Conservation (phyloP, 495 filamentous ascomycete genomes). For the Ascodesmis nigricans region DNA sequence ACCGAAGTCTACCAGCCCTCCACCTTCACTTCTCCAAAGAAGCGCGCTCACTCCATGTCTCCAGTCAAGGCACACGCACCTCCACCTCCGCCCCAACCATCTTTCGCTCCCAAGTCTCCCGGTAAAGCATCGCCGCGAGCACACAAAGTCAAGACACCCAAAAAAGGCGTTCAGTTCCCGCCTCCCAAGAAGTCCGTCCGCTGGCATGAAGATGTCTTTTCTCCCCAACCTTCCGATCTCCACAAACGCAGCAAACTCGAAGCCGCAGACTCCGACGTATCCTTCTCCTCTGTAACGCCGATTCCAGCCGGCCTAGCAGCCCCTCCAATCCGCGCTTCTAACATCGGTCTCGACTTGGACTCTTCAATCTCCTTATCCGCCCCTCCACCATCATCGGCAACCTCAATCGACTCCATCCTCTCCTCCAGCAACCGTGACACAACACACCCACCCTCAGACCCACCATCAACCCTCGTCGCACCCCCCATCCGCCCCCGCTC, state of each 20-base stretch:
- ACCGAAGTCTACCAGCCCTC: constrained; percentile 26
- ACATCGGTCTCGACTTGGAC: no score
- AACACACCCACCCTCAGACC: constrained; percentile 7
- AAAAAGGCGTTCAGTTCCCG: constrained; percentile 39
- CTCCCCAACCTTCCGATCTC: constrained; percentile 59
- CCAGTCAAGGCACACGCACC: not conserved
- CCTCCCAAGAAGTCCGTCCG: constrained; percentile 58
- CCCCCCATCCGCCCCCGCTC: constrained; percentile 33
- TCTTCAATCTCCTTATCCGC: constrained; percentile 27
- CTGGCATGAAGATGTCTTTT: constrained; percentile 79
- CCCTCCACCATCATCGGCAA: constrained; percentile 34
- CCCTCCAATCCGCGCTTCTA: constrained; percentile 25
- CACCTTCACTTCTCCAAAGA: constrained; percentile 7
- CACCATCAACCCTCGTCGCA: constrained; percentile 12
- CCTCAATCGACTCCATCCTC: constrained; percentile 30
- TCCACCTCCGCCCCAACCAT: constrained; percentile 12
- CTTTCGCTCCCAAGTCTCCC: constrained; percentile 23
- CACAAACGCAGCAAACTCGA: constrained; percentile 64
- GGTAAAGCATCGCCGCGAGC: constrained; percentile 22
- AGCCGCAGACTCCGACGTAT: constrained; percentile 32
- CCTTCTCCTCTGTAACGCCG: constrained; percentile 30
- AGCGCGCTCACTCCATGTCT: constrained; percentile 11
- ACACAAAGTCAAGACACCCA: constrained; percentile 55
- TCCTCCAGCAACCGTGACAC: constrained; percentile 21
- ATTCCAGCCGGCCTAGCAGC: constrained; percentile 21